Base-by-base conservation (phyloP, 2,329 filamentous ascomycete species). In the Phoma sp. region DNA sequence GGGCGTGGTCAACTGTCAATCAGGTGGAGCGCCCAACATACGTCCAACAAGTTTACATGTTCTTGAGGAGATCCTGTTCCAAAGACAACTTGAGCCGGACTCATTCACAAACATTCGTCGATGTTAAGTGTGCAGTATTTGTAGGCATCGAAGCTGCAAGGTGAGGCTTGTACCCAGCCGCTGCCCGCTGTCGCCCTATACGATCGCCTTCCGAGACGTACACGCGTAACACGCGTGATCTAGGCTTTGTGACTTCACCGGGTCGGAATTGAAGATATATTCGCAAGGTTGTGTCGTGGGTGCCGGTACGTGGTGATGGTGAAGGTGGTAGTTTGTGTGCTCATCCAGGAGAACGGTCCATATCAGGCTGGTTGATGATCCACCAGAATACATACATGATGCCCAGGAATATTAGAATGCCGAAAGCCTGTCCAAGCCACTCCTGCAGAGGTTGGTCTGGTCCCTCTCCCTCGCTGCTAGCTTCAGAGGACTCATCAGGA, bases 321-420 rank as follows among this genome's bases (percentile, higher is more conserved):
- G 22, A 12, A 24, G 12, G 40, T 44, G 36, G 7, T 39, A 12
- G 15, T 40, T 12, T 25, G 17, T 22, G 12, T 32, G 25, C 40
- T 32, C 27, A 43, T 33, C 22, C 27, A 22, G 33, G 24, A 22
- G 38, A 22, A n/a, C 31, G 19, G 21, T 36, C 38, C 10, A 57
- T 38, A 33, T 65, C 65, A 25, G 66, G 58, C 19, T 63, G 55
- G 36, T 60, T 62, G 51, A 72, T 58, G 41, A 73, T 55, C 10
- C 45, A 61, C 63, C 67, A 75, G 50, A 75, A 73, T 8, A 58
- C 61, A 39, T 71, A 75, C 21, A 72, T 62, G 32, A 74, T 68
- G 35, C 37, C 59, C 7, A 70, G 13, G 35, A 74, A 71, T 25
- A 68, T 35, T 4, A 67, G 38, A 0, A 74, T 63, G 6, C 68